Evolutionary conservation across 2,329 filamentous ascomycete genomes (phyloP).

Genomic region (Aspergillaceae sp.): DNA sequence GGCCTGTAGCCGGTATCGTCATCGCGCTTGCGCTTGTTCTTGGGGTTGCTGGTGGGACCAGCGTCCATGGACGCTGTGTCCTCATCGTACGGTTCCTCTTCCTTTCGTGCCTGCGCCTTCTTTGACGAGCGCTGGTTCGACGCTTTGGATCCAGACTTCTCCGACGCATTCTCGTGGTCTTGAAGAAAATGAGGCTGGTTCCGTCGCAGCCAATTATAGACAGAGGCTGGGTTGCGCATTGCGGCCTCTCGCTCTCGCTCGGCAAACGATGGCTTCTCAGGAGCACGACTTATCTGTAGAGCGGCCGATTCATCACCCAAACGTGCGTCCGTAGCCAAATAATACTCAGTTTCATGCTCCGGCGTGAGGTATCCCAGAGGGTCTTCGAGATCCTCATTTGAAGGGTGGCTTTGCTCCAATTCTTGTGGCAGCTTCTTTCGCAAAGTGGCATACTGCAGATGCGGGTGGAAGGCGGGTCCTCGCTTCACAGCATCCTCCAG

Average conservation of each 20-base stretch:
- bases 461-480: constrained; percentile 29
- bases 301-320: constrained; percentile 39
- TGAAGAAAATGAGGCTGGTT: constrained; percentile 80
- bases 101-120: constrained; percentile 30
- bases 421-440: constrained; percentile 1
- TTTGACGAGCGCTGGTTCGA: constrained; percentile 36
- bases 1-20: constrained; percentile 40
- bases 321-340: constrained; percentile 34
- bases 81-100: constrained; percentile 37
- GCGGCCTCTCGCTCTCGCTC: constrained; percentile 48
- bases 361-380: constrained; percentile 37
- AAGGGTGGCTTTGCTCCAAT: constrained; percentile 9
- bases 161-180: constrained; percentile 50
- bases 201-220: constrained; percentile 90
- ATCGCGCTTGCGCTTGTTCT: constrained; percentile 41
- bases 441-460: constrained; percentile 22
- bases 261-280: constrained; percentile 35
- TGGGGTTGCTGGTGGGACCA: constrained; percentile 23
- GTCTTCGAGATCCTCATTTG: constrained; percentile 18
- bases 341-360: constrained; percentile 37
- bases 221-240: constrained; percentile 74
- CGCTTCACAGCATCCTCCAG: constrained; percentile 33
- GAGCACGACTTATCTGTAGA: constrained; percentile 41
- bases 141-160: constrained; percentile 31
- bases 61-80: constrained; percentile 33